Evolutionary conservation across 2,329 filamentous ascomycete species (phyloP).

Genomic region (Aspergillus puulaauensis): DNA sequence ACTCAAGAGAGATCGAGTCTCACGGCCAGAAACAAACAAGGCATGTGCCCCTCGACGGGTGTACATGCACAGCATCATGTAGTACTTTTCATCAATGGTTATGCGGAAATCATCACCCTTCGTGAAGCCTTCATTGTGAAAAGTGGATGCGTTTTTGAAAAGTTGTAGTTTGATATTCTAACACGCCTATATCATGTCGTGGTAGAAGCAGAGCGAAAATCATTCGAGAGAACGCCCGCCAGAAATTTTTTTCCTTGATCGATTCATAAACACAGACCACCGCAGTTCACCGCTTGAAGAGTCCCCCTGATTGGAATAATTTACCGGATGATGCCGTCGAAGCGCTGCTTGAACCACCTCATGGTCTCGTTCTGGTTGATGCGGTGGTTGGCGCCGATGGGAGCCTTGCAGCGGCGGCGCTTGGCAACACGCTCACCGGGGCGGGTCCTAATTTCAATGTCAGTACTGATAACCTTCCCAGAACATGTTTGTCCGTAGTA

Average conservation of each 20-base stretch:
- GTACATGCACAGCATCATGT: conserved; percentile 20
- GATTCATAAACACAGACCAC: conserved; percentile 32
- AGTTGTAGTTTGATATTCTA: conserved; percentile 40
- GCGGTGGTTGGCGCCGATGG: conserved; percentile 82
- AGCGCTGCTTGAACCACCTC: conserved; percentile 96
- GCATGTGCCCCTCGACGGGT: not conserved
- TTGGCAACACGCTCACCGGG: conserved; percentile 97
- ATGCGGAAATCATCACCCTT: conserved; percentile 55
- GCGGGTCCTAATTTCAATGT: conserved; percentile 65
- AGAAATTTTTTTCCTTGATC: conserved; percentile 26
- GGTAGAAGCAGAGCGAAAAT: conserved; percentile 32
- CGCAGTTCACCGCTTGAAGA: conserved; percentile 25
- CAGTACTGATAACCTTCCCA: conserved; percentile 20
- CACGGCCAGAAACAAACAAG: conserved; percentile 10
- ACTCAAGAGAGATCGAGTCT: not conserved
- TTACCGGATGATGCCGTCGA: conserved; percentile 99
- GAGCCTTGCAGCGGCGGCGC: conserved; percentile 85
- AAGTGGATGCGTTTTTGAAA: conserved; percentile 43
- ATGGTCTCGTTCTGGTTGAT: conserved; percentile 94
- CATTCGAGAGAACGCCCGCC: conserved; percentile 21
- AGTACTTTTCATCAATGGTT: conserved; percentile 54
- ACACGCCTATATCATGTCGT: conserved; percentile 41
- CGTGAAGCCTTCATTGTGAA: conserved; percentile 60
- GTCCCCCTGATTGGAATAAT: conserved; percentile 33
- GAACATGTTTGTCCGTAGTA: not conserved